These are phyloP conservation scores for Phytophthora fragariaefolia DNA, from an alignment of 352 stramenopile species.

Conservation along the genomic window DNA sequence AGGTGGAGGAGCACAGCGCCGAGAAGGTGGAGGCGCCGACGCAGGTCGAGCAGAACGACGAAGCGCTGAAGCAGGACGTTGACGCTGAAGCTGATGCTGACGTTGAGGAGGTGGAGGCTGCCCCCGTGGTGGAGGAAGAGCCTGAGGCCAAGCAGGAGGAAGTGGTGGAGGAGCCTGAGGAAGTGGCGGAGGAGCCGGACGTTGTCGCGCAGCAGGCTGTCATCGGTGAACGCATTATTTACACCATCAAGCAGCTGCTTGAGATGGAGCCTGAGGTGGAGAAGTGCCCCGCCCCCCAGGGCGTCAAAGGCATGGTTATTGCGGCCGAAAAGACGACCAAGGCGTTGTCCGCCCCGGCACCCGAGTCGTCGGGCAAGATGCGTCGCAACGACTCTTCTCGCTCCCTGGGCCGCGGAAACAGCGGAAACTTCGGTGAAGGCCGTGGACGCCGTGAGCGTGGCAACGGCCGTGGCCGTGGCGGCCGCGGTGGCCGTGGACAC, in stretches of 20 bases:
- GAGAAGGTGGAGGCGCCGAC: conserved; percentile 18
- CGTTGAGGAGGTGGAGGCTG: not conserved
- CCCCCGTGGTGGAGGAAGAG: not conserved
- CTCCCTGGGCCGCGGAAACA: conserved; percentile 51
- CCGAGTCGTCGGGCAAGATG: conserved; percentile 34
- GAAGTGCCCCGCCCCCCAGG: conserved; percentile 53
- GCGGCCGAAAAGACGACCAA: conserved; percentile 59
- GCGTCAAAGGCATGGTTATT: conserved; percentile 59
- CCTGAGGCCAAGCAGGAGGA: conserved; percentile 8
- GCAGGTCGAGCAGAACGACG: conserved; percentile 32
- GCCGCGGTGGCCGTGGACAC: conserved; percentile 50
- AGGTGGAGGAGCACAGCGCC: conserved; percentile 35
- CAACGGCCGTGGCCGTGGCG: conserved; percentile 47
- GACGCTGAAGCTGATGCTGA: conserved; percentile 26
- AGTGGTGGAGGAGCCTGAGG: conserved; percentile 13
- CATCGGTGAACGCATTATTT: conserved; percentile 69
- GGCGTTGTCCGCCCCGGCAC: conserved; percentile 36
- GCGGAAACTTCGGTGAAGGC: conserved; percentile 42
- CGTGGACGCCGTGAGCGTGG: conserved; percentile 50
- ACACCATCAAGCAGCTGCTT: conserved; percentile 79
- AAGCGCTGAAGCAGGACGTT: conserved; percentile 34
- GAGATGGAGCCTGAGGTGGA: conserved; percentile 69
- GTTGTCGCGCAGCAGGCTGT: conserved; percentile 47
- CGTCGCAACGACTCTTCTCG: conserved; percentile 56
- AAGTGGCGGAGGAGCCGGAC: conserved; percentile 27